Evolutionary conservation across 1,284 basidiomycete species (phyloP).

Genomic region (Peniophora sp.): DNA sequence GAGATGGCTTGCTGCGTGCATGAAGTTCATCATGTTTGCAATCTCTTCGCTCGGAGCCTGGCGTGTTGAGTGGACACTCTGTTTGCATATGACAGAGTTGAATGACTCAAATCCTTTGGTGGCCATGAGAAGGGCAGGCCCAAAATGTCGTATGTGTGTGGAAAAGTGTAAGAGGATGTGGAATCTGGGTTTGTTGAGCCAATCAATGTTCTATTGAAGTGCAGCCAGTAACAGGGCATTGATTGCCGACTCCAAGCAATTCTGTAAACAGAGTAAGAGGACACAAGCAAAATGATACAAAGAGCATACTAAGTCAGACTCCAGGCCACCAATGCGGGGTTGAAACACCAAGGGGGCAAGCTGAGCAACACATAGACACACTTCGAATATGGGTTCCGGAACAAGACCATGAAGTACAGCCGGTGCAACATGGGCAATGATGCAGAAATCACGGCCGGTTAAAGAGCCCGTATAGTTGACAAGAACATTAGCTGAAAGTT

Average conservation of each 20-base stretch:
- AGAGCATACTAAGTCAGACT: constrained; percentile 13
- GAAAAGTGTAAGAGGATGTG: constrained; percentile 16
- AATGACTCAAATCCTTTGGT: constrained; percentile 17
- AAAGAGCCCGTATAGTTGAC: constrained; percentile 23
- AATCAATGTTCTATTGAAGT: constrained; percentile 9
- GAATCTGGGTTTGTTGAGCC: constrained; percentile 22
- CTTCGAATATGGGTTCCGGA: constrained; percentile 7
- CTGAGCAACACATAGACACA: constrained; percentile 17
- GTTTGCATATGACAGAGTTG: constrained; percentile 11
- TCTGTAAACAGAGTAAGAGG: background rate
- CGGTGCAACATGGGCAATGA: constrained; percentile 20
- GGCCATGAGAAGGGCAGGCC: constrained; percentile 14
- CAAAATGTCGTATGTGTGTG: constrained; percentile 13
- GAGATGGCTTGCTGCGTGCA: background rate
- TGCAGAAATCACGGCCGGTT: constrained; percentile 21
- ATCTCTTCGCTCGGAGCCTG: constrained; percentile 10
- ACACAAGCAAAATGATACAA: no score
- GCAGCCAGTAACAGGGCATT: constrained; percentile 11
- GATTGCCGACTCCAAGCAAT: constrained; percentile 6
- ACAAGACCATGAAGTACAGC: constrained; percentile 21
- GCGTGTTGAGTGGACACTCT: constrained; percentile 10
- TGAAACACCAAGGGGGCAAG: constrained; percentile 20
- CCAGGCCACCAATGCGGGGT: constrained; percentile 17
- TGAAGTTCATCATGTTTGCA: background rate
- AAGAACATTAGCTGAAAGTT: constrained; percentile 15